Percentiles rank a stretch among this genome's conserved stretches.
These are phyloP conservation scores for Sophora flavescens DNA, from an alignment of 306 rosid species.

Conservation along the genomic window DNA sequence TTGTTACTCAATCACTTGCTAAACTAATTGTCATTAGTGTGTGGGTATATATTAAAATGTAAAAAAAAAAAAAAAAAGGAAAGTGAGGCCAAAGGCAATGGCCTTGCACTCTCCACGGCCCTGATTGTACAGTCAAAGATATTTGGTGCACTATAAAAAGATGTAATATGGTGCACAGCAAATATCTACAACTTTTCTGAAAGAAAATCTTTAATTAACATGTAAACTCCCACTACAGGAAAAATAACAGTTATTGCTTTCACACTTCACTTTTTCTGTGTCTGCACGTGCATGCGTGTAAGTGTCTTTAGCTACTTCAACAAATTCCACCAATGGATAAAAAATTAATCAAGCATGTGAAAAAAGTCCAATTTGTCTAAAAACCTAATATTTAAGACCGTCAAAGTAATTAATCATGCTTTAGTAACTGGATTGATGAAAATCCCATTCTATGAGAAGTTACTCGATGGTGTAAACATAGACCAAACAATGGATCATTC, in stretches of 20 bases:
- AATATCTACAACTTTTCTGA: no score
- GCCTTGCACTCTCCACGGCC: no score
- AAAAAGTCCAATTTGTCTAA: slow-evolving; percentile 2
- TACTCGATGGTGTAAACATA: neutral
- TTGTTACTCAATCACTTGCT: no score
- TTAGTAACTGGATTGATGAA: neutral
- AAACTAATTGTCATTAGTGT: no score
- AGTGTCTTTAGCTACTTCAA: neutral
- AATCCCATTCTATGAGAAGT: slow-evolving; percentile 3
- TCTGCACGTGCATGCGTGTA: neutral
- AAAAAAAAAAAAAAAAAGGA: no score
- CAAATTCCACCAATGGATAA: neutral
- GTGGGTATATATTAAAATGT: no score
- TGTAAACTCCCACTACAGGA: neutral
- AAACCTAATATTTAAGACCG: neutral
- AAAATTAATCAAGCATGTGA: neutral
- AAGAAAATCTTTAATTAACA: no score
- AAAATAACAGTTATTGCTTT: neutral
- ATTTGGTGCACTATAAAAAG: neutral
- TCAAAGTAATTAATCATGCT: neutral
- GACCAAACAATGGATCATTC: neutral
- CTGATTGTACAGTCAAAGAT: no score
- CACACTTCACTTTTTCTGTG: neutral
- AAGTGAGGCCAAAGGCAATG: no score
- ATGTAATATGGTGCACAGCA: neutral